These are phyloP conservation scores for Podospora tetraspora DNA, from an alignment of 495 filamentous ascomycete species.

Conservation along the genomic window DNA sequence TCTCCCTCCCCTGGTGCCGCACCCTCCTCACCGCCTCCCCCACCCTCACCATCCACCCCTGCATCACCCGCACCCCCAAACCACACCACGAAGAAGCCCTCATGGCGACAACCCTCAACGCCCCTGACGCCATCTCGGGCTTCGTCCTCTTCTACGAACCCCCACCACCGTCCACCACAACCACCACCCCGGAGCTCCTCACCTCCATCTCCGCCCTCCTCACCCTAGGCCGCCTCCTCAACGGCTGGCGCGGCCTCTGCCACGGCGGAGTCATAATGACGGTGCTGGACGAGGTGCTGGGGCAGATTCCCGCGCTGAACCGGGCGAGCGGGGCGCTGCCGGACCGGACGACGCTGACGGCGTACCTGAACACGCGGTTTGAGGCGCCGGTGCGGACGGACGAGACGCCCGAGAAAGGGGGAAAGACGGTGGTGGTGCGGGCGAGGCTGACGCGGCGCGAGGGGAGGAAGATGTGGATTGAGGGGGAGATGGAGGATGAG, in stretches of 20 bases:
- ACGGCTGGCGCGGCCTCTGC: constrained; percentile 51
- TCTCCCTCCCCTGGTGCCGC: constrained; percentile 54
- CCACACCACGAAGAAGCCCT: constrained; percentile 47
- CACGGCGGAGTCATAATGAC: constrained; percentile 60
- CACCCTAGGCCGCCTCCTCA: constrained; percentile 50
- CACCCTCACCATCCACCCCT: constrained; percentile 15
- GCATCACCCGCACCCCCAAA: constrained; percentile 42
- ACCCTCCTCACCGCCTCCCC: constrained; percentile 40
- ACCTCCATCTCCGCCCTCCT: constrained; percentile 43
- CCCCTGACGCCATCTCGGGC: constrained; percentile 43
- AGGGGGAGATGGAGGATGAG: constrained; percentile 40
- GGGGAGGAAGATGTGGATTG: constrained; percentile 44
- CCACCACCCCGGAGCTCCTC: constrained; percentile 25
- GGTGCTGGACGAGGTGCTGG: constrained; percentile 52
- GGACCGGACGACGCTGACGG: constrained; percentile 43
- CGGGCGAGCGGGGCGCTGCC: constrained; percentile 25
- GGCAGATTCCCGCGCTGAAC: constrained; percentile 47
- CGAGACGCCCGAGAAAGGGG: constrained; percentile 9
- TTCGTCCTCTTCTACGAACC: constrained; percentile 43
- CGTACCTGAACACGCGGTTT: constrained; percentile 54
- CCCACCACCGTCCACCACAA: constrained; percentile 16
- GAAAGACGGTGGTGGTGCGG: constrained; percentile 48
- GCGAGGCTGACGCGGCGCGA: constrained; percentile 36
- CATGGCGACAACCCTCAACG: constrained; percentile 52
- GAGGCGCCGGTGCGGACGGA: constrained; percentile 46